phyloP scores from a whole-genome alignment of 2,329 filamentous ascomycete genomes.

The Fusarium nygamai region DNA sequence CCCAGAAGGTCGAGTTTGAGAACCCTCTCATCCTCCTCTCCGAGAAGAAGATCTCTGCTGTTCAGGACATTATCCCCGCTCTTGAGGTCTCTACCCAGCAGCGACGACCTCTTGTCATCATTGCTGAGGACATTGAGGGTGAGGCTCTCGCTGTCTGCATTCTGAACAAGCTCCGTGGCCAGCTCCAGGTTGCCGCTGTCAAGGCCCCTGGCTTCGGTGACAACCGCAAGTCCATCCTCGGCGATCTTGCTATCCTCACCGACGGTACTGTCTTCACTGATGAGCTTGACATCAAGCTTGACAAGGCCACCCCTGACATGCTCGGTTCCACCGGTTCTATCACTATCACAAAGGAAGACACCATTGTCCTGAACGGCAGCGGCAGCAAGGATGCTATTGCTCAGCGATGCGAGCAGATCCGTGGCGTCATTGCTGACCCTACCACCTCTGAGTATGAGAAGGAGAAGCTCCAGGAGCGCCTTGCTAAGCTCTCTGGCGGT shows the following conservation, averaged over 20 bases:
- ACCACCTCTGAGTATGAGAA: conserved; percentile 99
- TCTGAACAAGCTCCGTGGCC: conserved; percentile 99
- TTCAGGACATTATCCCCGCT: conserved; percentile 98
- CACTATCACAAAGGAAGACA: conserved; percentile 99
- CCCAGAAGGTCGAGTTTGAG: conserved; percentile 99
- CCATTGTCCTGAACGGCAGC: conserved; percentile 96
- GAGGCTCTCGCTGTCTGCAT: conserved; percentile 99
- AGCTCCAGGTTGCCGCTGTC: conserved; percentile 97
- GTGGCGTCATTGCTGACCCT: conserved; percentile 93
- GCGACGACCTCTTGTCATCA: conserved; percentile 95
- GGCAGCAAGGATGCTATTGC: conserved; percentile 92
- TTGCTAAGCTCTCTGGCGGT: conserved; percentile 98
- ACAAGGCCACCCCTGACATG: conserved; percentile 96
- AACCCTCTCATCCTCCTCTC: conserved; percentile 98
- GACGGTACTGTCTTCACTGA: conserved; percentile 98
- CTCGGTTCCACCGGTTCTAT: conserved; percentile 97
- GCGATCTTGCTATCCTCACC: conserved; percentile 94
- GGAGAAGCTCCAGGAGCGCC: conserved; percentile 99
- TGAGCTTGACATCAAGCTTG: conserved; percentile 98
- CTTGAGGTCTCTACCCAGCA: conserved; percentile 96
- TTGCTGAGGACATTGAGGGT: conserved; percentile 98
- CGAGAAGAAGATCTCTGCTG: conserved; percentile 99
- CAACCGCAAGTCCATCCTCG: conserved; percentile 99
- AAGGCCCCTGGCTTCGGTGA: conserved; percentile 99
- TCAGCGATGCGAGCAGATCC: conserved; percentile 99